phyloP scores from a whole-genome alignment of 345 rosid species.

The Citrus sp. region DNA sequence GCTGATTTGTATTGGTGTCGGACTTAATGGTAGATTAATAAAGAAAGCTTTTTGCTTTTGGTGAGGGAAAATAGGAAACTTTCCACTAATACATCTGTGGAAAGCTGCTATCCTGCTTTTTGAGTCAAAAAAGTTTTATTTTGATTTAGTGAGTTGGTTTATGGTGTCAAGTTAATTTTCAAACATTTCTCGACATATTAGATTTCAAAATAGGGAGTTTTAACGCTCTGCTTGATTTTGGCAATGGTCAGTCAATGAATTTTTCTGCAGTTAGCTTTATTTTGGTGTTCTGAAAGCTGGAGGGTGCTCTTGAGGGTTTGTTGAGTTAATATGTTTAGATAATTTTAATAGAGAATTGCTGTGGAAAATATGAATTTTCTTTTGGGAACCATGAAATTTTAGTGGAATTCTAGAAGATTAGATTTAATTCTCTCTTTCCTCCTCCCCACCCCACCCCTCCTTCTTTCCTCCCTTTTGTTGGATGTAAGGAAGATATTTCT shows the following conservation, averaged over 20 bases:
- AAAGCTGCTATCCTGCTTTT: not conserved
- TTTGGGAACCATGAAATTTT: not conserved
- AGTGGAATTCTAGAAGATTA: not conserved
- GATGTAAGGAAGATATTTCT: not conserved
- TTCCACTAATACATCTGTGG: not conserved
- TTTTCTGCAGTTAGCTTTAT: not conserved
- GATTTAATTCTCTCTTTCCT: too few relatives aligned
- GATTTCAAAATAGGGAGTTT: not conserved
- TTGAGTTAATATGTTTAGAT: not conserved
- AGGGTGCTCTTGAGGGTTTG: not conserved
- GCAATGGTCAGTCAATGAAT: not conserved
- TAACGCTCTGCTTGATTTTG: not conserved
- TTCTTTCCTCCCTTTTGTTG: not conserved
- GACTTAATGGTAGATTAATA: not conserved
- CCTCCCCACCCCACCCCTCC: too few relatives aligned
- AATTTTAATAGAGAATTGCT: not conserved
- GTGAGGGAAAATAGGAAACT: not conserved
- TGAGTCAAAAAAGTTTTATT: not conserved
- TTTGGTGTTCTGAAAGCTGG: not conserved
- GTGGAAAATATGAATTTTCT: not conserved
- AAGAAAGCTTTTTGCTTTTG: not conserved
- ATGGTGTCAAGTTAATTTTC: not conserved
- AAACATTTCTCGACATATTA: not conserved
- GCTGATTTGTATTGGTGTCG: not conserved
- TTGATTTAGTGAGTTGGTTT: not conserved